phyloP scores from a whole-genome alignment of 2,329 filamentous ascomycete genomes.

The Metarhizium album region DNA sequence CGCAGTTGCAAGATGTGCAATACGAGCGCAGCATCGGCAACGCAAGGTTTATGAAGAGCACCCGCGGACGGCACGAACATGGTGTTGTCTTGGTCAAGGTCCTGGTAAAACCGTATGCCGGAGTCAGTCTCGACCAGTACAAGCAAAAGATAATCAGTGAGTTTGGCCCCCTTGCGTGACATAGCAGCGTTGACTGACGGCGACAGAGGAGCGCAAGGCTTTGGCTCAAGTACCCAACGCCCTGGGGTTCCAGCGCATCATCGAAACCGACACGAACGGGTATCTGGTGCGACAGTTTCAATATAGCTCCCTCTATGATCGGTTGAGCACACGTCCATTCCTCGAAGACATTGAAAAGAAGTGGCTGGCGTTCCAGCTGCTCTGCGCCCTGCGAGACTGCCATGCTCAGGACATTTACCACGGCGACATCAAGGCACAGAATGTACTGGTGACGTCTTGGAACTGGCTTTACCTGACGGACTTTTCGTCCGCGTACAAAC shows the following conservation, averaged over 20 bases:
- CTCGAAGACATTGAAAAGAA: slow-evolving; percentile 97
- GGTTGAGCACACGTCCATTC: slow-evolving; percentile 91
- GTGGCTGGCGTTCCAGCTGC: slow-evolving; percentile 91
- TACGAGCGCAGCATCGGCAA: slow-evolving; percentile 90
- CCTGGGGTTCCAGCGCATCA: slow-evolving; percentile 75
- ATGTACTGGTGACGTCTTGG: slow-evolving; percentile 94
- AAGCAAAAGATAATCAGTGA: slow-evolving; percentile 64
- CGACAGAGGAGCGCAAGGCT: slow-evolving; percentile 62
- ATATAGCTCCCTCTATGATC: slow-evolving; percentile 94
- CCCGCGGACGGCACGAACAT: slow-evolving; percentile 80
- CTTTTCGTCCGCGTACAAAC: slow-evolving; percentile 93
- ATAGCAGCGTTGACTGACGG: slow-evolving; percentile 1
- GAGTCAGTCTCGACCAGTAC: slow-evolving; percentile 71
- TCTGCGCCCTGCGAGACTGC: slow-evolving; percentile 86
- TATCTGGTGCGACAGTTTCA: slow-evolving; percentile 92
- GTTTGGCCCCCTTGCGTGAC: slow-evolving; percentile 14
- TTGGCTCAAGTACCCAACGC: slow-evolving; percentile 83
- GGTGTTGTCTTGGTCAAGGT: slow-evolving; percentile 91
- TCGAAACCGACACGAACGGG: slow-evolving; percentile 85
- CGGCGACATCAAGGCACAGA: slow-evolving; percentile 98
- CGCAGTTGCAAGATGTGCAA: slow-evolving; percentile 78
- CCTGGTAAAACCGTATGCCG: slow-evolving; percentile 81
- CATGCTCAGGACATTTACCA: slow-evolving; percentile 85
- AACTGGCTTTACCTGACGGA: slow-evolving; percentile 99
- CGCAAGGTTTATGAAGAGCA: slow-evolving; percentile 92